Conservation (phyloP, 192 early-diverging fungal genomes). For the Linnemannia schmuckeri region DNA sequence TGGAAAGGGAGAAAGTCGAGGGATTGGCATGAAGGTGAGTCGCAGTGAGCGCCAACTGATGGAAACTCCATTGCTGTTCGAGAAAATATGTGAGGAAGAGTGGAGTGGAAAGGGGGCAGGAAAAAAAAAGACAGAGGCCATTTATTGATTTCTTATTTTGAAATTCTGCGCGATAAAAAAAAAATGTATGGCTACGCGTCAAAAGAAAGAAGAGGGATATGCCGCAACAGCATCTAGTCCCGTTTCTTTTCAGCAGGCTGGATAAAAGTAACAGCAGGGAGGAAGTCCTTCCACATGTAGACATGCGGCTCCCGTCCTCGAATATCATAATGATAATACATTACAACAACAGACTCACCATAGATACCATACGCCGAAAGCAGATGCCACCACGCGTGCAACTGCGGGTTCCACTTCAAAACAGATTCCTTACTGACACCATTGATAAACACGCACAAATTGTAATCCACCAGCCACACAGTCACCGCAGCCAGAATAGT, state of each 20-base stretch:
- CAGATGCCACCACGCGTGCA: constrained; percentile 73
- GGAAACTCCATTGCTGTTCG: constrained; percentile 44
- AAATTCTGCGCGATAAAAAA: too few species aligned
- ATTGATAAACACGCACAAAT: constrained; percentile 19
- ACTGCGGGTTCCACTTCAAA: constrained; percentile 58
- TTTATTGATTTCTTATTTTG: too few species aligned
- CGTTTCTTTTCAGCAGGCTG: not conserved
- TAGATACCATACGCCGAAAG: constrained; percentile 63
- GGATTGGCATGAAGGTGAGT: constrained; percentile 23
- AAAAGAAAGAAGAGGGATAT: too few species aligned
- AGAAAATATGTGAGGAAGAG: not conserved
- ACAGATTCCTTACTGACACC: constrained; percentile 18
- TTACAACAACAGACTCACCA: constrained; percentile 60
- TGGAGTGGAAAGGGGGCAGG: too few species aligned
- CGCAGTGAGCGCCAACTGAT: constrained; percentile 35
- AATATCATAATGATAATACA: constrained; percentile 40
- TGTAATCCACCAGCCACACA: constrained; percentile 23
- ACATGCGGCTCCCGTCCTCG: not conserved
- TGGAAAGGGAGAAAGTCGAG: constrained; percentile 41
- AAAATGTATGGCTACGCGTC: too few species aligned
- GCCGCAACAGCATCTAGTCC: too few species aligned
- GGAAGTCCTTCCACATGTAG: not conserved
- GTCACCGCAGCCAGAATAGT: not conserved
- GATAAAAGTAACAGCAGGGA: not conserved
- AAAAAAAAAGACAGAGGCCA: too few species aligned